Evolutionary conservation across 192 early-diverging fungal genomes (phyloP).

Genomic region (Backusella liffmaniae): DNA sequence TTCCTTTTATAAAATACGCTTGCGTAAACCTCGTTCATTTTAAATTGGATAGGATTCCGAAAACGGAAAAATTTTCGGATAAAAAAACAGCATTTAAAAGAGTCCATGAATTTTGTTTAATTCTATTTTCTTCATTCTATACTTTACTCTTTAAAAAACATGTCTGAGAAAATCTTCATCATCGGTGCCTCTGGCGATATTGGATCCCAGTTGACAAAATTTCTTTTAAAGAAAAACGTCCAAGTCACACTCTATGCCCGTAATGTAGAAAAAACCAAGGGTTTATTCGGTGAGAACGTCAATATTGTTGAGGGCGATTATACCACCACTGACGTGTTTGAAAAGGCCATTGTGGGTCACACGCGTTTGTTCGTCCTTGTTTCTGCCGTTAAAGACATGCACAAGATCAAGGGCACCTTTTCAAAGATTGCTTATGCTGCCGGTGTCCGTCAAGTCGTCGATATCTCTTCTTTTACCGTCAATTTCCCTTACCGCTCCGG

Average conservation of each 20-base stretch:
- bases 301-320: constrained; percentile 20
- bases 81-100: no score
- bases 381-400: neutral
- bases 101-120: no score
- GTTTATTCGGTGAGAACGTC: neutral
- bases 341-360: constrained; percentile 14
- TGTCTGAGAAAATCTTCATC: constrained; percentile 19
- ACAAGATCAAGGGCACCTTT: neutral
- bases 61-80: no score
- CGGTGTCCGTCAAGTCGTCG: constrained; percentile 26
- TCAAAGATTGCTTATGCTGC: constrained; percentile 15
- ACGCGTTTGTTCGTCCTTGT: constrained; percentile 14
- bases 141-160: no score
- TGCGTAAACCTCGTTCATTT: no score
- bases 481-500: neutral
- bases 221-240: constrained; percentile 7
- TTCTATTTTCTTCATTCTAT: no score
- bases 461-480: constrained; percentile 13
- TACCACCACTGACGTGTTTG: neutral
- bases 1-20: no score
- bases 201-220: constrained; percentile 3
- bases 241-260: constrained; percentile 11
- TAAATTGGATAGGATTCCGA: no score
- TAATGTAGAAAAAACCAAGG: constrained; percentile 1
- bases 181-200: constrained; percentile 23